These are phyloP conservation scores for Stephania japonica DNA, from an alignment of 164 flowering plant genomes.

Conservation along the genomic window DNA sequence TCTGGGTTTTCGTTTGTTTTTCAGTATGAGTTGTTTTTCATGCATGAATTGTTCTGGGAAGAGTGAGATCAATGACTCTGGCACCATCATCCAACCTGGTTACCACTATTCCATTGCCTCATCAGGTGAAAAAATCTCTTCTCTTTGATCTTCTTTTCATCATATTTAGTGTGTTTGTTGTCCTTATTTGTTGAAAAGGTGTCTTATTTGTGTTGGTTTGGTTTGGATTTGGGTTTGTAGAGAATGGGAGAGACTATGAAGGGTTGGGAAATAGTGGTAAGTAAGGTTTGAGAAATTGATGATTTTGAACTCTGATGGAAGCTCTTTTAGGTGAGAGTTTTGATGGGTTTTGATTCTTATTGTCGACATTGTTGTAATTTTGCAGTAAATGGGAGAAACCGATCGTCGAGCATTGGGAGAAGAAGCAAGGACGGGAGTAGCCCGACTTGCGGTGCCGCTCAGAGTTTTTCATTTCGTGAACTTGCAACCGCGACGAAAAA, in stretches of 20 bases:
- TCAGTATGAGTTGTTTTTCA: conserved; percentile 22
- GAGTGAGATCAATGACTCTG: conserved; percentile 22
- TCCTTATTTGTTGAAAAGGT: background rate
- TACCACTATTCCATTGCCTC: conserved; percentile 7
- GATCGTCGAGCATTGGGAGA: conserved; percentile 5
- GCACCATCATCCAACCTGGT: background rate
- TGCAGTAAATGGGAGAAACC: conserved; percentile 14
- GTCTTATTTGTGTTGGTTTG: background rate
- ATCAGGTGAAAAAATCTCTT: conserved; percentile 3
- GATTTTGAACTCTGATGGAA: background rate
- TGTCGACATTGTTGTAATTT: background rate
- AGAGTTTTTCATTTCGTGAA: conserved; percentile 61
- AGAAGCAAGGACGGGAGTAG: conserved; percentile 1
- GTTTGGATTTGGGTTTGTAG: conserved; percentile 22
- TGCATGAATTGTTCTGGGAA: conserved; percentile 23
- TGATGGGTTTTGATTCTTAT: background rate
- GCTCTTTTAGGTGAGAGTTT: background rate
- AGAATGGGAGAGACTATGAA: conserved; percentile 18
- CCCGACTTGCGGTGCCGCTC: conserved; percentile 25
- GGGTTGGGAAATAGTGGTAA: conserved; percentile 18
- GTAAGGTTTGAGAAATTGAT: conserved; percentile 9
- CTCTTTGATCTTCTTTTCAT: background rate
- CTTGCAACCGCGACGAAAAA: conserved; percentile 60
- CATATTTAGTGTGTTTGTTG: background rate
- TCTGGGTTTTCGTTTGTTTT: conserved; percentile 2